Evolutionary conservation across 2,329 filamentous ascomycete species (phyloP).

Genomic region (Aspergillus sp.): DNA sequence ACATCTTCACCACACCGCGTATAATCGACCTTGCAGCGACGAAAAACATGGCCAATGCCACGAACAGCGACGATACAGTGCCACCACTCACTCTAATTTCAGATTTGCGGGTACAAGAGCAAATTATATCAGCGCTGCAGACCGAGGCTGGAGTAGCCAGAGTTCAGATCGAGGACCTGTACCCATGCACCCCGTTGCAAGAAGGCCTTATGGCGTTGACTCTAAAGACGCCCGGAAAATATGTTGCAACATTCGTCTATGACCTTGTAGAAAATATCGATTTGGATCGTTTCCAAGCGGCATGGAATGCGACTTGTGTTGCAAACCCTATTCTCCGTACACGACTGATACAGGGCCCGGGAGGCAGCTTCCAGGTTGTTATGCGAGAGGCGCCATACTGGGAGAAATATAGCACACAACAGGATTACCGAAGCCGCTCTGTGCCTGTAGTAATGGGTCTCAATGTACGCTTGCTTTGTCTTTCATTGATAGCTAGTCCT

Average conservation of each 20-base stretch:
- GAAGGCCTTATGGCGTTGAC: constrained; percentile 39
- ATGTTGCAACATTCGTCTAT: constrained; percentile 41
- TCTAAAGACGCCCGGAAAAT: constrained; percentile 36
- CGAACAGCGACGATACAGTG: no score
- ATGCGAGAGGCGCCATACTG: not conserved
- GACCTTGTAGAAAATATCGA: constrained; percentile 30
- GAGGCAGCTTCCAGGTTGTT: not conserved
- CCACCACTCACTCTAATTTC: not conserved
- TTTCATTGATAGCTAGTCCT: constrained; percentile 26
- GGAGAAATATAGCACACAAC: no score
- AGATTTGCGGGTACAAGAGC: not conserved
- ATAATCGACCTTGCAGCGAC: not conserved
- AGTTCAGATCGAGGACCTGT: constrained; percentile 27
- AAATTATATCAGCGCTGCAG: constrained; percentile 3
- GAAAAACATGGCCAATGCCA: no score
- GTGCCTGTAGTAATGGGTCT: constrained; percentile 17
- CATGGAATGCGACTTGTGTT: constrained; percentile 39
- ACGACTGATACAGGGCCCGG: constrained; percentile 26
- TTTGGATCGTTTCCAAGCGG: constrained; percentile 36
- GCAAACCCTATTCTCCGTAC: constrained; percentile 44
- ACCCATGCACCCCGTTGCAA: constrained; percentile 33
- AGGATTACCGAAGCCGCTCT: not conserved
- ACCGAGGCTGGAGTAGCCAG: no score
- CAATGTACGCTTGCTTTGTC: constrained; percentile 21
- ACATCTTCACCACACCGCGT: constrained; percentile 16